phyloP scores from a whole-genome alignment of 1,284 basidiomycete species.

The Cutaneotrichosporon sp. region DNA sequence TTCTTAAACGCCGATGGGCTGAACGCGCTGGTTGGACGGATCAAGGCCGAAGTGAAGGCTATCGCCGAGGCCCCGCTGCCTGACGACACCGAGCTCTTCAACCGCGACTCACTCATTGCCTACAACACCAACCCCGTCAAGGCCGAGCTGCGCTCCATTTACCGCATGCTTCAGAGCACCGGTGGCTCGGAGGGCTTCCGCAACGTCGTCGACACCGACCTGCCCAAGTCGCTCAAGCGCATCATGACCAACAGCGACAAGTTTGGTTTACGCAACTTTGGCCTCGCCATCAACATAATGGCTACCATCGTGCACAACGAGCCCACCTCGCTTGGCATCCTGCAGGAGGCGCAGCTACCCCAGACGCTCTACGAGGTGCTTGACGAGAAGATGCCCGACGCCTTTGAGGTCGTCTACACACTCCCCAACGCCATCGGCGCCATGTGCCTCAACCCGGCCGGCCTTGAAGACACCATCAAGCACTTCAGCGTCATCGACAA shows the following conservation, averaged over 20 bases:
- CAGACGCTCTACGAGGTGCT: slow-evolving; percentile 85
- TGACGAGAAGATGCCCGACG: slow-evolving; percentile 79
- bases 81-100: slow-evolving; percentile 18
- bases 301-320: slow-evolving; percentile 99
- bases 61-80: slow-evolving; percentile 12
- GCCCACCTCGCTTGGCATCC: slow-evolving; percentile 86
- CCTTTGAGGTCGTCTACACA: slow-evolving; percentile 87
- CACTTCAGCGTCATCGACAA: slow-evolving; percentile 78
- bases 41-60: slow-evolving; percentile 61
- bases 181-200: slow-evolving; percentile 93
- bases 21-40: slow-evolving; percentile 78
- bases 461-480: slow-evolving; percentile 76
- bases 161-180: slow-evolving; percentile 94
- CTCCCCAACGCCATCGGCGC: slow-evolving; percentile 97
- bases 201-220: slow-evolving; percentile 87
- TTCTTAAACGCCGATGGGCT: slow-evolving; percentile 86
- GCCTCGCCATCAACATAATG: slow-evolving; percentile 86
- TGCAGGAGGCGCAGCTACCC: slow-evolving; percentile 90
- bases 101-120: slow-evolving; percentile 24
- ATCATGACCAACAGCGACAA: slow-evolving; percentile 79
- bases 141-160: slow-evolving; percentile 87
- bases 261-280: slow-evolving; percentile 71
- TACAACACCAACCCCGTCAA: slow-evolving; percentile 62
- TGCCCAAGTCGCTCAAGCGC: slow-evolving; percentile 82
- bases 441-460: slow-evolving; percentile 88